phyloP scores from a whole-genome alignment of 1,139 yeast genomes.

The Kurtzmaniella natalensis region DNA sequence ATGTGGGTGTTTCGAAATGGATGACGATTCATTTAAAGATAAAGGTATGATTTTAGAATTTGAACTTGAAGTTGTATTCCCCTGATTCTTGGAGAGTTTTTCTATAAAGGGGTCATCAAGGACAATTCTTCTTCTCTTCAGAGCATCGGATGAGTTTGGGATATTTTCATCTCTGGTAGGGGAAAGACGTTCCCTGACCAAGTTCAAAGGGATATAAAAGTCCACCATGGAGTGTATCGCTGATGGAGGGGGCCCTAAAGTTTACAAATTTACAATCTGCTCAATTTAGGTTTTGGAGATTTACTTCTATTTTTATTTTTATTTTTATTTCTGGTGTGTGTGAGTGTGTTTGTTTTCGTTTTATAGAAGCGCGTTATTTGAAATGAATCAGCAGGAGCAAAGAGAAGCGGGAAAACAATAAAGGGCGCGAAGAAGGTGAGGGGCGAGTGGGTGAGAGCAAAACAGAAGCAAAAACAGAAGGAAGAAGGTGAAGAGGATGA shows the following conservation, averaged over 20 bases:
- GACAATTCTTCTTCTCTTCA: constrained; percentile 5
- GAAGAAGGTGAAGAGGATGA: no score
- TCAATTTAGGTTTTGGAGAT: no score
- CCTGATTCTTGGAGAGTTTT: constrained; percentile 5
- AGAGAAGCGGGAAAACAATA: no score
- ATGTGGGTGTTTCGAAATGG: neutral
- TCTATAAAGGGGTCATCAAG: constrained; percentile 32
- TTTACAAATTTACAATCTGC: no score
- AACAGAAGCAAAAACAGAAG: no score
- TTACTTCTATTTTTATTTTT: no score
- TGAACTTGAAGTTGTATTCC: neutral
- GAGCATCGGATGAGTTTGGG: constrained; percentile 11
- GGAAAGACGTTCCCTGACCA: constrained; percentile 16
- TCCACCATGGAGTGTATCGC: constrained; percentile 5
- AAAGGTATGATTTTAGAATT: no score
- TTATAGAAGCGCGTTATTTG: constrained; percentile 16
- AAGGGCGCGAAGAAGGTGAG: no score
- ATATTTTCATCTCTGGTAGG: constrained; percentile 11
- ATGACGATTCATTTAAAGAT: neutral
- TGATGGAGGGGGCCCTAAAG: neutral
- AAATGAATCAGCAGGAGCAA: no score
- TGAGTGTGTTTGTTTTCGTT: neutral
- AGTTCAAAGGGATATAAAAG: constrained; percentile 9
- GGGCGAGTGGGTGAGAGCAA: no score
- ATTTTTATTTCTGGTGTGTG: no score